phyloP scores from a whole-genome alignment of 257 asterid genomes.

The Capsicum pubescens region DNA sequence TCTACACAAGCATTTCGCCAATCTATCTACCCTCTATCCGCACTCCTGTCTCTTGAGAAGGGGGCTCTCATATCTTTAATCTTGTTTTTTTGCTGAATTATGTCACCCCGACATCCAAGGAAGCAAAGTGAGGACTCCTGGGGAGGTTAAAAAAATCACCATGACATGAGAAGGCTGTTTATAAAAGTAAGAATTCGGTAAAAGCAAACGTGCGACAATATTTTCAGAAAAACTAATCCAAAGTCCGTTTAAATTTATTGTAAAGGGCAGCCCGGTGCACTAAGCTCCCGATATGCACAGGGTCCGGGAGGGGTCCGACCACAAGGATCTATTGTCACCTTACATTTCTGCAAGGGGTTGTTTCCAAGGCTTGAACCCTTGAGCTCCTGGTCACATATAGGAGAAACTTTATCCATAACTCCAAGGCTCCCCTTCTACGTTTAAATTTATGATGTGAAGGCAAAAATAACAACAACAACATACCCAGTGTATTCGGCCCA shows the following conservation, averaged over 20 bases:
- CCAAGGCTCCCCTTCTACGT: too few species aligned
- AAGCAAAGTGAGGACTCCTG: neutral
- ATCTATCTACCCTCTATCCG: neutral
- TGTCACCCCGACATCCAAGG: neutral
- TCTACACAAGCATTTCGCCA: neutral
- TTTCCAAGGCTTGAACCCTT: too few species aligned
- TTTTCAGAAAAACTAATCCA: neutral
- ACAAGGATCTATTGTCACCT: too few species aligned
- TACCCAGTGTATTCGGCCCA: too few species aligned
- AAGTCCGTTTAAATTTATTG: neutral
- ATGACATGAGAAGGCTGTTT: neutral
- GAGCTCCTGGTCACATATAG: too few species aligned
- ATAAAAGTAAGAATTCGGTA: constrained; percentile 3
- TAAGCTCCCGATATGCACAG: too few species aligned
- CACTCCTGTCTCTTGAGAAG: neutral
- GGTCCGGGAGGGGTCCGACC: too few species aligned
- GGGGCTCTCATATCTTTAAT: neutral
- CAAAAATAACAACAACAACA: neutral
- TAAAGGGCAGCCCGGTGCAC: too few species aligned
- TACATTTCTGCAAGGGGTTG: too few species aligned
- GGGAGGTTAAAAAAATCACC: neutral
- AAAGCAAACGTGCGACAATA: neutral
- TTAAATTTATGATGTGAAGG: neutral
- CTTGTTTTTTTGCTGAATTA: neutral
- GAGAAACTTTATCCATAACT: too few species aligned